Percentiles rank a stretch among this genome's conserved stretches.
Conservation (phyloP, 2,329 filamentous ascomycete species). For the Paramyrothecium roridum region DNA sequence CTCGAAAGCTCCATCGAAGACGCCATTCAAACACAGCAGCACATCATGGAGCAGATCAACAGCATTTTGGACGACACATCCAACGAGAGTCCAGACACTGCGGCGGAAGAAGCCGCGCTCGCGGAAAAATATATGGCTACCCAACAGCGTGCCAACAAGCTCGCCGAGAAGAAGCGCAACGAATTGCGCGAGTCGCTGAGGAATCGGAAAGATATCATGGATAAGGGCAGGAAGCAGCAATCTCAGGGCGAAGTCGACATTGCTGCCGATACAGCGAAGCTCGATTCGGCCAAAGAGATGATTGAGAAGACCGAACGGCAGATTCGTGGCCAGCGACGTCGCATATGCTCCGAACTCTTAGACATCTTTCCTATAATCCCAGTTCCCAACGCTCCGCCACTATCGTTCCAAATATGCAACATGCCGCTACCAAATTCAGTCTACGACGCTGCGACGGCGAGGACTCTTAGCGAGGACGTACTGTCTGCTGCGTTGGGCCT, state of each 20-base stretch:
- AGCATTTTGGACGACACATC: conserved; percentile 42
- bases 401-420: conserved; percentile 81
- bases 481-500: conserved; percentile 80
- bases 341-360: conserved; percentile 80
- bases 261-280: conserved; percentile 54
- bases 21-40: conserved; percentile 72
- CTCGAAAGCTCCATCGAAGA: conserved; percentile 90
- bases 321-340: conserved; percentile 80
- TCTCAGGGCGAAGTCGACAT: conserved; percentile 58
- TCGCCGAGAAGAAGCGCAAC: conserved; percentile 59
- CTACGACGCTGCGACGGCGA: conserved; percentile 53
- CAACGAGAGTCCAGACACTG: conserved; percentile 40
- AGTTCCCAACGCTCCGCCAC: conserved; percentile 47
- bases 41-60: conserved; percentile 77
- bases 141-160: conserved; percentile 64
- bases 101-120: conserved; percentile 45
- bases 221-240: conserved; percentile 58
- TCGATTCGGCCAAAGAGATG: conserved; percentile 53
- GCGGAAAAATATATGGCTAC: conserved; percentile 53
- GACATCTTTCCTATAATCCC: conserved; percentile 80
- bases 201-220: conserved; percentile 65
- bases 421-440: conserved; percentile 77
- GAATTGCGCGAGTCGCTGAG: conserved; percentile 66
- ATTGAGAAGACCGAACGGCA: conserved; percentile 58
- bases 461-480: conserved; percentile 59